Percentiles rank a stretch among this genome's conserved stretches.
Conservation (phyloP, 1,139 yeast species). For the Diutina sp. region DNA sequence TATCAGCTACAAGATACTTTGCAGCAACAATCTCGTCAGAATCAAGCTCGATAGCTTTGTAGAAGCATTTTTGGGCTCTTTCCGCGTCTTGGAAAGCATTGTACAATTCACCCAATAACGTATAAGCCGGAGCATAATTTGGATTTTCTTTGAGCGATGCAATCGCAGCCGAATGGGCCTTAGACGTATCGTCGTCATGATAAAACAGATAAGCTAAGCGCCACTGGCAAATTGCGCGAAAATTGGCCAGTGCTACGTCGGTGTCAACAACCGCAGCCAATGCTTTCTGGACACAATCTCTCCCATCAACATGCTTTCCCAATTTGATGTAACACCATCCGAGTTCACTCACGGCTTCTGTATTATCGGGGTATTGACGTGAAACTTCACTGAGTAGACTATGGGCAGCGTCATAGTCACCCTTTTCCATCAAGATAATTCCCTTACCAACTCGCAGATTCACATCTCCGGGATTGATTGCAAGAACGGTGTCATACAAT, state of each 20-base stretch:
- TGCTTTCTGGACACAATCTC: slow-evolving; percentile 33
- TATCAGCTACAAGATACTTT: slow-evolving; percentile 51
- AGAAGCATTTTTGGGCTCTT: slow-evolving; percentile 78
- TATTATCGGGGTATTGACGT: slow-evolving; percentile 35
- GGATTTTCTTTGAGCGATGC: slow-evolving; percentile 52
- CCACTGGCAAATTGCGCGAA: slow-evolving; percentile 55
- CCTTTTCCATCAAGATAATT: slow-evolving; percentile 56
- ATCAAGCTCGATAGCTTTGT: slow-evolving; percentile 83
- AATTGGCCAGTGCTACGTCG: slow-evolving; percentile 39
- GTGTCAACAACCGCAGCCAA: slow-evolving; percentile 32
- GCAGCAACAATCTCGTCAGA: slow-evolving; percentile 69
- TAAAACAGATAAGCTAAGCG: slow-evolving; percentile 52
- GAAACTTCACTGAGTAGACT: slow-evolving; percentile 39
- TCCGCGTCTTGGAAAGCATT: slow-evolving; percentile 41
- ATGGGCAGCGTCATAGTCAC: slow-evolving; percentile 42
- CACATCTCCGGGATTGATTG: slow-evolving; percentile 33
- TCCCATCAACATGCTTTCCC: slow-evolving; percentile 40
- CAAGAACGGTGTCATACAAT: slow-evolving; percentile 52
- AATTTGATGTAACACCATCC: slow-evolving; percentile 68
- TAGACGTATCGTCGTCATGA: slow-evolving; percentile 15
- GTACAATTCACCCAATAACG: slow-evolving; percentile 68
- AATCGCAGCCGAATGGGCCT: slow-evolving; percentile 41
- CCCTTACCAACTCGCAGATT: slow-evolving; percentile 77
- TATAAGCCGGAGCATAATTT: slow-evolving; percentile 62
- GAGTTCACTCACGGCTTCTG: slow-evolving; percentile 53